A percentile compares a stretch with the other conserved stretches of the same genome.
These are phyloP conservation scores for Sarocladium brachiariae DNA, from an alignment of 2,329 filamentous ascomycete genomes.

Conservation along the genomic window DNA sequence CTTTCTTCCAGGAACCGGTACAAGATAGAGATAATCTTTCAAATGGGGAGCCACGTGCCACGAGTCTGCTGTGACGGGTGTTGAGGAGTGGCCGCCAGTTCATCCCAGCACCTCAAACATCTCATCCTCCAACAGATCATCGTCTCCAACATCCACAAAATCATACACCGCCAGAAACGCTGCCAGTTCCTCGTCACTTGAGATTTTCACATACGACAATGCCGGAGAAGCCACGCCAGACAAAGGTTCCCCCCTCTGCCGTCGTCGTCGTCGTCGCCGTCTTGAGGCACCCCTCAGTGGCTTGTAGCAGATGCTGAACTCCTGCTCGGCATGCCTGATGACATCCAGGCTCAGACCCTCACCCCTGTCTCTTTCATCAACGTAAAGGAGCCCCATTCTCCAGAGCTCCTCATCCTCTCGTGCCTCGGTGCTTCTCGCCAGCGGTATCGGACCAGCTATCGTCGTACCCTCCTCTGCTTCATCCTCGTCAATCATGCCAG, in stretches of 20 bases:
- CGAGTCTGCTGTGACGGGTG: neutral
- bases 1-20: too few relatives aligned
- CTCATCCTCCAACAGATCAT: neutral
- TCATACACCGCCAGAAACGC: neutral
- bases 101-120: neutral
- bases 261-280: neutral
- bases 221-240: neutral
- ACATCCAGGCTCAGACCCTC: neutral
- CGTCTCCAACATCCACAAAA: neutral
- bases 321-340: neutral
- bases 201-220: neutral
- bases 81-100: neutral
- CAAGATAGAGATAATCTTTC: too few relatives aligned
- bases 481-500: too few relatives aligned
- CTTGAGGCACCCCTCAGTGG: neutral
- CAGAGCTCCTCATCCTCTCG: neutral
- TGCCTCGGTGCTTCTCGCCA: too few relatives aligned
- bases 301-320: neutral
- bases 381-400: neutral
- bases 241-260: too few relatives aligned
- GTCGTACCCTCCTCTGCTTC: too few relatives aligned
- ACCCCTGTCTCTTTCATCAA: neutral
- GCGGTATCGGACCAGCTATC: too few relatives aligned
- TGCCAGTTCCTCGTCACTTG: slow-evolving; percentile 2
- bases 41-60: too few relatives aligned